phyloP scores from a whole-genome alignment of 129 eudicot genomes.

The Lactuca sativa region DNA sequence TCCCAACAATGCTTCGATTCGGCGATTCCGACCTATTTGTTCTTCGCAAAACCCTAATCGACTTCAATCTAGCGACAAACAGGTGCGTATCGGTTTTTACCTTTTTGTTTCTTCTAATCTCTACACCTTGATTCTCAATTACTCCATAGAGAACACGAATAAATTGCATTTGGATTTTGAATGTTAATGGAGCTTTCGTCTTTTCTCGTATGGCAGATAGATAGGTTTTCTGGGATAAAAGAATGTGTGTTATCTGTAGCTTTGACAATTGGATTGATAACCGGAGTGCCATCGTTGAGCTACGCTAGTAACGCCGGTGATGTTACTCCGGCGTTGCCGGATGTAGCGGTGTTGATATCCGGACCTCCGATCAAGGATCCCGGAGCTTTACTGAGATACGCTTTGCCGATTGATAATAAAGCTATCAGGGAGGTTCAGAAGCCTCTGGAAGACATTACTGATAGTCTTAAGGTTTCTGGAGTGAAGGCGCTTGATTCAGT shows the following conservation, averaged over 20 bases:
- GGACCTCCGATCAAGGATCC: constrained; percentile 99
- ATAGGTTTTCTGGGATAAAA: constrained; percentile 53
- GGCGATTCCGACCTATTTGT: constrained; percentile 39
- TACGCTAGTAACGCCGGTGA: constrained; percentile 53
- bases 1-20: constrained; percentile 20
- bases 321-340: constrained; percentile 58
- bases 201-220: constrained; percentile 50
- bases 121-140: neutral
- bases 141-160: neutral
- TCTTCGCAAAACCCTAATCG: constrained; percentile 36
- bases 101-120: neutral
- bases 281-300: constrained; percentile 60
- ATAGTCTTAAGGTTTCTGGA: constrained; percentile 88
- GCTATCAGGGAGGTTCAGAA: constrained; percentile 97
- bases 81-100: constrained; percentile 32
- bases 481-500: constrained; percentile 85
- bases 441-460: constrained; percentile 95
- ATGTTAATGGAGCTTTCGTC: constrained; percentile 6
- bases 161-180: constrained; percentile 6
- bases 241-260: constrained; percentile 82
- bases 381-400: constrained; percentile 81
- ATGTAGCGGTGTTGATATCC: constrained; percentile 79
- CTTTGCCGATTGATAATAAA: constrained; percentile 90
- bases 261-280: constrained; percentile 67
- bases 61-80: constrained; percentile 36